Evolutionary conservation across 148 eudicot species (phyloP), one percentile per base, ranked within the genome.

Genomic region (Chenopodium berlandieri): DNA sequence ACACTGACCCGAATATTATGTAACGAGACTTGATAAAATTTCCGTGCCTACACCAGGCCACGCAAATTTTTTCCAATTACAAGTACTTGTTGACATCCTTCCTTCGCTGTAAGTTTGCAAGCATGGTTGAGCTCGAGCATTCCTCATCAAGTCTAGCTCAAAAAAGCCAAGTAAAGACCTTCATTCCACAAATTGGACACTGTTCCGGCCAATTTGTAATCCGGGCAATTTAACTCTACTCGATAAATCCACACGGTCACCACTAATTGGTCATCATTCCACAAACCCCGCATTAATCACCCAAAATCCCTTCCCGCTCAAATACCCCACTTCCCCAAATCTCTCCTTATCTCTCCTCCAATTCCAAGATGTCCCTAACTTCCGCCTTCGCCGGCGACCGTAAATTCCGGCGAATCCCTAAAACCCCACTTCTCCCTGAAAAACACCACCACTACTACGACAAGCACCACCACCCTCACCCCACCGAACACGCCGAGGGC

Each of bases 321-420:
- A 79, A 34, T 50, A 58, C 8, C 27, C 79, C 16, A 56, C 16
- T 20, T 47, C 9, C 12, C 31, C 27, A 9, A 54, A 56, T 17
- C 60, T 17, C 20, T 2, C 20, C 60, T 20, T 13, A 56, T 12
- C 14, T 56, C 60, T 56, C 1, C 46, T 37, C 47, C 25, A 63
- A 67, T 10, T 72, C 67, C 66, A 68, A 47, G 37, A 79, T 80
- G 79, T 22, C 76, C 22, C 68, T 34, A 19, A 72, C 73, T 27
- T 62, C 79, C 25, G 34, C 71, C 5, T 25, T 60, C 64, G 44
- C 62, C 56, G 54, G 30, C 75, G 81, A 84, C 7, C 73, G 88
- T 22, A 91, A 90, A 60, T 69, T 72, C 85, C 89, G 91, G 14
- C 89, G 92, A 44, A 76, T 79, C 86, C 80, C 85, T 9, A 87